Evolutionary conservation across 192 early-diverging fungal species (phyloP).

Genomic region (Linnemannia elongata): DNA sequence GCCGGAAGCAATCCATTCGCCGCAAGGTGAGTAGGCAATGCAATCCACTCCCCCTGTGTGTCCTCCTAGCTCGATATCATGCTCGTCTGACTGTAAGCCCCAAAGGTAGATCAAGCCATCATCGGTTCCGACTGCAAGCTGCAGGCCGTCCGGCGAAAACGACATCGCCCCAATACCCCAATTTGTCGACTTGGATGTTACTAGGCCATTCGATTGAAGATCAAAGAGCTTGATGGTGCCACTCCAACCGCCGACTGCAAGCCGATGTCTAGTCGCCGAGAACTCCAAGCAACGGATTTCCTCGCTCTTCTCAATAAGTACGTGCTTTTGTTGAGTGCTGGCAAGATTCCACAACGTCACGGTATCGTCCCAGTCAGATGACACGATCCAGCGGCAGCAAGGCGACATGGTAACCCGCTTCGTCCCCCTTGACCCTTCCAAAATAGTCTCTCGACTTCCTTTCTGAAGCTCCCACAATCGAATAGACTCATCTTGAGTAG

Average conservation of each 20-base stretch:
- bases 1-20: too few species aligned
- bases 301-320: too few species aligned
- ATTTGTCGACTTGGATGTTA: too few species aligned
- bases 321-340: neutral
- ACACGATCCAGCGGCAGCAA: neutral
- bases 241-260: neutral
- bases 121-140: too few species aligned
- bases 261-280: neutral
- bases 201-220: too few species aligned
- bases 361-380: neutral
- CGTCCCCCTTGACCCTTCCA: too few species aligned
- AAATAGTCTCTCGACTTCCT: neutral
- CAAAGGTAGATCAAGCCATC: neutral
- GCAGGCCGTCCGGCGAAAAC: too few species aligned
- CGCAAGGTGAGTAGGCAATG: neutral
- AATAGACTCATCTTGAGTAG: neutral
- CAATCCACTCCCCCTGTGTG: neutral
- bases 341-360: neutral
- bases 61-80: neutral
- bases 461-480: neutral
- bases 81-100: neutral
- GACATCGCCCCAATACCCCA: too few species aligned
- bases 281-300: neutral
- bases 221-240: too few species aligned
- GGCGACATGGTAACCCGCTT: neutral